phyloP scores from a whole-genome alignment of 2,329 filamentous ascomycete species.

The Albifimbria verrucaria region DNA sequence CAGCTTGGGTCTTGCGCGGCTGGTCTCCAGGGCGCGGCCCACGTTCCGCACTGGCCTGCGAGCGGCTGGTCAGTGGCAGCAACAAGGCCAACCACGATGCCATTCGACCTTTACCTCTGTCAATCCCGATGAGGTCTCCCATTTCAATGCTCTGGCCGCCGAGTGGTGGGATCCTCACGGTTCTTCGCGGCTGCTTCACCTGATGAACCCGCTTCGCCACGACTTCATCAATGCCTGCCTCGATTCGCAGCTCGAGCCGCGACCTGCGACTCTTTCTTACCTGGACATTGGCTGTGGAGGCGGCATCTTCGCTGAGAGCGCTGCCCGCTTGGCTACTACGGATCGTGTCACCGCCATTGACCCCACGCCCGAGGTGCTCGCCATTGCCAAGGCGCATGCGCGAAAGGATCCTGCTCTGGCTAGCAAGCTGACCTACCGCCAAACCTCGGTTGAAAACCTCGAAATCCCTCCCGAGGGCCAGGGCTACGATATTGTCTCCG shows the following conservation, averaged over 20 bases:
- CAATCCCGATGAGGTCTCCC: constrained; percentile 83
- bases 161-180: constrained; percentile 98
- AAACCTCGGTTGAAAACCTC: constrained; percentile 73
- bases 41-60: not conserved
- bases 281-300: constrained; percentile 95
- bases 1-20: not conserved
- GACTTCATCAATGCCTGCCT: constrained; percentile 81
- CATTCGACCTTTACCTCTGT: constrained; percentile 60
- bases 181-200: constrained; percentile 84
- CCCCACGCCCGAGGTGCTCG: constrained; percentile 69
- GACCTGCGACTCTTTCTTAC: constrained; percentile 53
- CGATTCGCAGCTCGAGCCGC: constrained; percentile 42
- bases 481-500: constrained; percentile 74
- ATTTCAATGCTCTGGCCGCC: constrained; percentile 90
- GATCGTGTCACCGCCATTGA: constrained; percentile 71
- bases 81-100: not conserved
- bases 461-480: constrained; percentile 34
- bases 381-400: constrained; percentile 73
- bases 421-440: constrained; percentile 66
- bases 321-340: constrained; percentile 65
- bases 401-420: constrained; percentile 67
- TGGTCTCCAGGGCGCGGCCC: not conserved
- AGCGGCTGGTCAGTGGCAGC: not conserved
- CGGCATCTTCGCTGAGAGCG: constrained; percentile 91
- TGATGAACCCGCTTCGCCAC: constrained; percentile 97